Conservation (phyloP, 768 basidiomycete species). For the Mycena belliarum region DNA sequence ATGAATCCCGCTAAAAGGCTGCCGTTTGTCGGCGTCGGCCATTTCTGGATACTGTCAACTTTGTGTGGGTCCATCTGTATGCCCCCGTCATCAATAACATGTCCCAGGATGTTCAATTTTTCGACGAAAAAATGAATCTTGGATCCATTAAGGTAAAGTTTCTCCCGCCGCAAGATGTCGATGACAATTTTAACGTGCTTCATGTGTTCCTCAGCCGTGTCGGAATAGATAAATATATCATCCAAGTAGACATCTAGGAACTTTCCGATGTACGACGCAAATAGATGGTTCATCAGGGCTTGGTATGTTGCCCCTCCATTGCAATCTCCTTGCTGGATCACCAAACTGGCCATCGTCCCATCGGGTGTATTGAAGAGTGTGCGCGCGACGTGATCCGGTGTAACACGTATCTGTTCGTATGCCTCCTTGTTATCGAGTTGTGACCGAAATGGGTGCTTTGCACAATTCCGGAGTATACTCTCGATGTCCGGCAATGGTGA, state of each 20-base stretch:
- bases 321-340: slow-evolving; percentile 34
- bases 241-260: slow-evolving; percentile 45
- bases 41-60: no score
- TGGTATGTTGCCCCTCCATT: slow-evolving; percentile 44
- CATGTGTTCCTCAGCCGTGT: slow-evolving; percentile 35
- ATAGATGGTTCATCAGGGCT: slow-evolving; percentile 44
- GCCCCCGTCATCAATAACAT: no score
- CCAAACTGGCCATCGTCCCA: slow-evolving; percentile 39
- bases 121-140: no score
- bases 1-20: no score
- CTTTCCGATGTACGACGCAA: slow-evolving; percentile 32
- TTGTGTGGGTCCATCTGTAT: no score
- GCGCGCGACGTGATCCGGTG: slow-evolving; percentile 23
- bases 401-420: slow-evolving; percentile 32
- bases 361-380: slow-evolving; percentile 33
- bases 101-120: no score
- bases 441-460: slow-evolving; percentile 20
- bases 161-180: no score
- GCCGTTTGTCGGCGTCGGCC: no score
- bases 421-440: slow-evolving; percentile 38
- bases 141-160: no score
- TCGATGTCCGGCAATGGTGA: slow-evolving; percentile 19
- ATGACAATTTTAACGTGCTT: slow-evolving; percentile 14
- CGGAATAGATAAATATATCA: slow-evolving; percentile 42
- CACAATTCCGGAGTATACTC: slow-evolving; percentile 27